Evolutionary conservation across 1,139 yeast species (phyloP).

Genomic region (Hyphopichia burtonii): DNA sequence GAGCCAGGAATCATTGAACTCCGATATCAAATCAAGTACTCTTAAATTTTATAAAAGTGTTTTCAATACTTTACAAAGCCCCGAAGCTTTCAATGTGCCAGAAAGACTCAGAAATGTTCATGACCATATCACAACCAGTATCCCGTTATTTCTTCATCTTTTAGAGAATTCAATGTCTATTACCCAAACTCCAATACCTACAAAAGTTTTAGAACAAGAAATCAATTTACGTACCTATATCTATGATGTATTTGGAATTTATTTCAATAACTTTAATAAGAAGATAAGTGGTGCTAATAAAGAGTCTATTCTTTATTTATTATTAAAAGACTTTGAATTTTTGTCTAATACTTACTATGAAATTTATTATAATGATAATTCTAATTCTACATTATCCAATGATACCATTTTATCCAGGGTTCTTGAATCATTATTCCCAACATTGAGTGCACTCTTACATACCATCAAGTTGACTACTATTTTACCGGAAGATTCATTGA

Average conservation of each 20-base stretch:
- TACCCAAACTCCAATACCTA: constrained; percentile 8
- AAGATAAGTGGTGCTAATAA: constrained; percentile 21
- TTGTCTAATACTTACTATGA: constrained; percentile 14
- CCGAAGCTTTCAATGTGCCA: constrained; percentile 43
- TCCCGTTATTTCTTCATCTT: constrained; percentile 16
- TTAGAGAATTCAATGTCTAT: constrained; percentile 18
- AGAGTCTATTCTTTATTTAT: constrained; percentile 11
- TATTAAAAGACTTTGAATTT: constrained; percentile 22
- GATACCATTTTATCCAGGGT: constrained; percentile 13
- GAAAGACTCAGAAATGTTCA: constrained; percentile 31
- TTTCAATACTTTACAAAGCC: constrained; percentile 51
- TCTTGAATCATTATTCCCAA: constrained; percentile 21
- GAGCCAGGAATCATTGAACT: constrained; percentile 20
- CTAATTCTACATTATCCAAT: constrained; percentile 15
- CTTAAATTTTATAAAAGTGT: constrained; percentile 54
- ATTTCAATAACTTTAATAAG: constrained; percentile 35
- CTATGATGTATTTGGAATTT: constrained; percentile 26
- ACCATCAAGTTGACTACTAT: constrained; percentile 16
- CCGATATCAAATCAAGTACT: constrained; percentile 48
- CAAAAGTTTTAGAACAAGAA: constrained; percentile 20
- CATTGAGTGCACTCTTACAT: constrained; percentile 28
- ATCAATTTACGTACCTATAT: constrained; percentile 23
- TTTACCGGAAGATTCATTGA: constrained; percentile 8
- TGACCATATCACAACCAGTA: constrained; percentile 23
- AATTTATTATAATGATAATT: constrained; percentile 5